phyloP scores from a whole-genome alignment of 2,329 filamentous ascomycete genomes.

The Aspergillus niger region DNA sequence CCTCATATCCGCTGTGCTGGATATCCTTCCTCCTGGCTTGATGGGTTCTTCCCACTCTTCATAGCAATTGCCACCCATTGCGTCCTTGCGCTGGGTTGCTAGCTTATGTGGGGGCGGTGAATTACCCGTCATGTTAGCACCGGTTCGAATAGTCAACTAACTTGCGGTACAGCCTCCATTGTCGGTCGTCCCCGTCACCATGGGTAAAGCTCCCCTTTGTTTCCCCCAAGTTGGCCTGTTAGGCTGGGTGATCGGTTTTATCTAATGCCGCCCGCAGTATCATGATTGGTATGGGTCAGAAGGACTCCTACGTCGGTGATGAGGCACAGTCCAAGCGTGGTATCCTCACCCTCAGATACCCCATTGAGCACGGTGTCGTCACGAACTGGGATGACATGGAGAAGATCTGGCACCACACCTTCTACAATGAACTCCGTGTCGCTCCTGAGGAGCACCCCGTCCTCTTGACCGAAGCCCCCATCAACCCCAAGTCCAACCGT shows the following conservation, averaged over 20 bases:
- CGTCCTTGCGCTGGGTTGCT: conserved; percentile 30
- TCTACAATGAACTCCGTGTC: conserved; percentile 99
- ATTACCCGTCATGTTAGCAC: conserved; percentile 5
- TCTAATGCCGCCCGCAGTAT: conserved; percentile 66
- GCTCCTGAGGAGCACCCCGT: conserved; percentile 99
- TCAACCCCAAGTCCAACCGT: conserved; percentile 99
- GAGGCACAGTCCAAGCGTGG: conserved; percentile 99
- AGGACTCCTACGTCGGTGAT: conserved; percentile 99
- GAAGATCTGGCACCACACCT: conserved; percentile 99
- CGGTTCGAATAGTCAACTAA: conserved; percentile 24
- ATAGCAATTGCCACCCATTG: conserved; percentile 2
- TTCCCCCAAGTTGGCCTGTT: neutral
- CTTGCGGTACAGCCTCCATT: conserved; percentile 75
- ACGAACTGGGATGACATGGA: conserved; percentile 99
- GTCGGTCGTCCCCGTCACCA: conserved; percentile 99
- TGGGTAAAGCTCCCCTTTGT: conserved; percentile 70
- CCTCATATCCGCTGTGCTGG: neutral
- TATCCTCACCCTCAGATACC: conserved; percentile 99
- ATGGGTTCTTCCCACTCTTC: conserved; percentile 19
- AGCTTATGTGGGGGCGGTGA: conserved; percentile 10
- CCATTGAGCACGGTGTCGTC: conserved; percentile 99
- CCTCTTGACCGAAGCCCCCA: conserved; percentile 97
- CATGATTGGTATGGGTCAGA: conserved; percentile 99
- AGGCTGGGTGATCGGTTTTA: conserved; percentile 6
- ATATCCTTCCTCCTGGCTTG: conserved; percentile 22